Base-by-base conservation (phyloP, 805 yeast species). In the Debaryomyces prosopidis region DNA sequence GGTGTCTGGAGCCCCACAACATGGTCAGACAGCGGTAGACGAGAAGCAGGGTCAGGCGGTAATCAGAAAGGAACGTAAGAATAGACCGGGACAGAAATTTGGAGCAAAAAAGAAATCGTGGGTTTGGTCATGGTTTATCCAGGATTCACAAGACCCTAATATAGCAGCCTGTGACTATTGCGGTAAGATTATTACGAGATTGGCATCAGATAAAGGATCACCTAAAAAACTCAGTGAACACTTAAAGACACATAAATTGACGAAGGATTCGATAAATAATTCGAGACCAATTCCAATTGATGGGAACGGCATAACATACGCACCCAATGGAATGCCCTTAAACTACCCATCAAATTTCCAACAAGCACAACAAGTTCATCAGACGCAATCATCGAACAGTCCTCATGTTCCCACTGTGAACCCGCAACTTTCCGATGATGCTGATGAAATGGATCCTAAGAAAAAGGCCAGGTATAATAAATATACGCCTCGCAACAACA, bases 111-210 rank as follows among this genome's bases (percentile, higher is more conserved):
- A 80, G 69, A 75, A 73, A 51, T 77, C 81, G 27, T 80, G 84
- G 84, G 84, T 80, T 11, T 80, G 85, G 85, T 61, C 73, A 16
- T 80, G 85, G 84, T 80, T 80, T 53, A 68, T 68, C 11, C 84
- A 80, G 53, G 82, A 79, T 54, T 55, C 58, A 14, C 50, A 50
- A 15, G 77, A 80, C 51, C 69, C 75, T 40, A 77, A 78, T 44
- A 49, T 73, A 15, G 84, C 84, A 2, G 75, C 75, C 3, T 80
- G 85, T 59, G 81, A 79, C 48, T 68, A 60, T 47, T 80, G 85
- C 57, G 77, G 79, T 1, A 78, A 75, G 53, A 64, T 71, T 10
- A 71, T 80, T 31, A 65, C 65, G 20, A 60, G 85, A 43, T 60
- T 78, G 40, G 63, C 76, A 9, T 69, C 77, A 32, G 85, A 80